Evolutionary conservation across 441 rosid genomes (phyloP).

Genomic region (Erysimum pusillum): DNA sequence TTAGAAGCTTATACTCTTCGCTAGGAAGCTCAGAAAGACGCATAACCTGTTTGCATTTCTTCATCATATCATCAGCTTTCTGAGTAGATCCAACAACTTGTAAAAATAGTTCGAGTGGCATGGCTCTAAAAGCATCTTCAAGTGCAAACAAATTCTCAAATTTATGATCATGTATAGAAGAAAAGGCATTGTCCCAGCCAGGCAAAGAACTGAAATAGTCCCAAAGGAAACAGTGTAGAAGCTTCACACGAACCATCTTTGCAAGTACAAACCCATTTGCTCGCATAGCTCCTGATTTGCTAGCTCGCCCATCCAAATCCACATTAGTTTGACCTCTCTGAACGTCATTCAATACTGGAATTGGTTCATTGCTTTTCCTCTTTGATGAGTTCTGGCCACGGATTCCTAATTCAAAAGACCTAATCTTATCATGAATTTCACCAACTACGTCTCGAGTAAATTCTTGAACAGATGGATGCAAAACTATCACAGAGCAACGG

Average conservation of each 20-base stretch:
- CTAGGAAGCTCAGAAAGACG: slow-evolving; percentile 78
- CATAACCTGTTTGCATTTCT: slow-evolving; percentile 80
- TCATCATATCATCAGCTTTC: slow-evolving; percentile 74
- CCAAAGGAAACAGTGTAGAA: slow-evolving; percentile 91
- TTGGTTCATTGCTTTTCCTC: slow-evolving; percentile 59
- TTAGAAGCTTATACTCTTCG: slow-evolving; percentile 75
- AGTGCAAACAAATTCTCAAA: slow-evolving; percentile 70
- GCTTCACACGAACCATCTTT: slow-evolving; percentile 94
- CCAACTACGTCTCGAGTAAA: slow-evolving; percentile 67
- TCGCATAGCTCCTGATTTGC: slow-evolving; percentile 81
- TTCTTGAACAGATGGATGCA: slow-evolving; percentile 82
- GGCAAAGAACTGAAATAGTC: slow-evolving; percentile 64
- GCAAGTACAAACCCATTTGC: slow-evolving; percentile 94
- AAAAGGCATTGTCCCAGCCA: slow-evolving; percentile 62
- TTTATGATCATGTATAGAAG: slow-evolving; percentile 53
- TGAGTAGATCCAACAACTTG: slow-evolving; percentile 85
- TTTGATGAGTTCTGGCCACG: slow-evolving; percentile 72
- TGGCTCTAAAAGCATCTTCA: slow-evolving; percentile 79
- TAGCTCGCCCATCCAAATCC: slow-evolving; percentile 60
- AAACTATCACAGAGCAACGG: slow-evolving; percentile 72
- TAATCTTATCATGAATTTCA: slow-evolving; percentile 77
- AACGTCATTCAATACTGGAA: slow-evolving; percentile 80
- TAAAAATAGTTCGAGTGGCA: slow-evolving; percentile 88
- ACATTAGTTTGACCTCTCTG: slow-evolving; percentile 67
- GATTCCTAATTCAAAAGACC: slow-evolving; percentile 82